phyloP scores from a whole-genome alignment of 805 yeast species.

The Saitoella complicata region DNA sequence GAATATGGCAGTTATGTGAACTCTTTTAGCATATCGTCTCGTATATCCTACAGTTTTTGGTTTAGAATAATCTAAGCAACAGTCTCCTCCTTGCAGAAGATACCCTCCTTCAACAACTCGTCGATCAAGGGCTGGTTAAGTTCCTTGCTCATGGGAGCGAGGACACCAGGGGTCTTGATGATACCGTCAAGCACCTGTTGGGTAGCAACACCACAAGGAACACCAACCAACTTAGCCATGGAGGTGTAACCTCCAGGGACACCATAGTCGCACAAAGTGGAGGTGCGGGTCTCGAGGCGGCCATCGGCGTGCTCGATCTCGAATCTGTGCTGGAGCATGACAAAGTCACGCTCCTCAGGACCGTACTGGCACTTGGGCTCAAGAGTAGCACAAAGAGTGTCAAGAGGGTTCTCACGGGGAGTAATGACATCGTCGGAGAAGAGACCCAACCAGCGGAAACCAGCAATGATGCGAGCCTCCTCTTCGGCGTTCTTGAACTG shows the following conservation, averaged over 20 bases:
- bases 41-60: no score
- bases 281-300: constrained; percentile 74
- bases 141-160: constrained; percentile 86
- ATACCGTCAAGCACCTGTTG: constrained; percentile 73
- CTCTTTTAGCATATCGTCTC: no score
- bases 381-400: constrained; percentile 89
- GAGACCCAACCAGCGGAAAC: constrained; percentile 87
- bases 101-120: constrained; percentile 74
- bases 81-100: constrained; percentile 79
- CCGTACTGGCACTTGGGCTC: constrained; percentile 94
- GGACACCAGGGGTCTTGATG: constrained; percentile 56
- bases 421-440: constrained; percentile 60
- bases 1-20: no score
- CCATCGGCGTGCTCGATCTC: constrained; percentile 97
- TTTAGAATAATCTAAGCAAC: constrained; percentile 1
- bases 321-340: constrained; percentile 90
- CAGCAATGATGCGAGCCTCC: constrained; percentile 71
- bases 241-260: constrained; percentile 80
- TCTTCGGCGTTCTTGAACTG: constrained; percentile 67
- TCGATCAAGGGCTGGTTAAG: constrained; percentile 83
- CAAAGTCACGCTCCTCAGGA: constrained; percentile 89
- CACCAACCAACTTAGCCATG: constrained; percentile 97
- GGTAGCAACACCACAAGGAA: constrained; percentile 93
- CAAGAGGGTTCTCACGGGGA: constrained; percentile 89
- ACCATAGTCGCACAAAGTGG: constrained; percentile 91